Evolutionary conservation across 495 filamentous ascomycete species (phyloP), one percentile per base, ranked within the genome.

Genomic region (Neurospora intermedia): DNA sequence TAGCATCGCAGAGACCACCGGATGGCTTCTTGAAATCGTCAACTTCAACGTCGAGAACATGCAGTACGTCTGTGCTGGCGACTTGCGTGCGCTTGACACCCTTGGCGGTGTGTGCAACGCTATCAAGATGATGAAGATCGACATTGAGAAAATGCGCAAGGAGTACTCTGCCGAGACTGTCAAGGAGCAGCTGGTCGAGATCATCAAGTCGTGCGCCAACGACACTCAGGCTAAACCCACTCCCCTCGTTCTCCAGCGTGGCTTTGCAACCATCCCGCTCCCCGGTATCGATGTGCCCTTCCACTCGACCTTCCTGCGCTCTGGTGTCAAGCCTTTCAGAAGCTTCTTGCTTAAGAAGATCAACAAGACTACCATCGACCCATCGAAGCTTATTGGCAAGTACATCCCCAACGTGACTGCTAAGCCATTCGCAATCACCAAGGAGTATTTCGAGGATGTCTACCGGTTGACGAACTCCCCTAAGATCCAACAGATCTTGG

Each of bases 381-480:
- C 96, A 18, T 90, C 91, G 84, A 99, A 98, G 85, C 83, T 99
- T 76, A 84, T 99, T 76, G 96, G 96, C 72, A 99, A 99, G 85
- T 99, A 99, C 85, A 98, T 99, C 74, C 96, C 96, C 75, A 99
- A 99, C 81, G 96, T 99, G 70, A 99, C 96, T 18, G 96, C 96
- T 42, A 89, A 90, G 78, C 96, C 96, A 18, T 99, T 99, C 81
- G 92, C 96, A 80, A 87, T 99, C 69, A 94, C 93, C 23, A 97
- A 96, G 87, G 96, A 97, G 82, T 99, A 99, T 84, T 99, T 99
- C 81, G 94, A 99, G 86, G 95, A 98, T 78, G 96, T 99, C 35
- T 98, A 97, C 84, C 87, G 87, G 43, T 85, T 99, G 76, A 99
- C 96, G 6, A 98, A 94, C 80, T 94, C 91, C 6, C 96, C 96